phyloP scores from a whole-genome alignment of 2,329 filamentous ascomycete species.

The Lachnellula cervina region DNA sequence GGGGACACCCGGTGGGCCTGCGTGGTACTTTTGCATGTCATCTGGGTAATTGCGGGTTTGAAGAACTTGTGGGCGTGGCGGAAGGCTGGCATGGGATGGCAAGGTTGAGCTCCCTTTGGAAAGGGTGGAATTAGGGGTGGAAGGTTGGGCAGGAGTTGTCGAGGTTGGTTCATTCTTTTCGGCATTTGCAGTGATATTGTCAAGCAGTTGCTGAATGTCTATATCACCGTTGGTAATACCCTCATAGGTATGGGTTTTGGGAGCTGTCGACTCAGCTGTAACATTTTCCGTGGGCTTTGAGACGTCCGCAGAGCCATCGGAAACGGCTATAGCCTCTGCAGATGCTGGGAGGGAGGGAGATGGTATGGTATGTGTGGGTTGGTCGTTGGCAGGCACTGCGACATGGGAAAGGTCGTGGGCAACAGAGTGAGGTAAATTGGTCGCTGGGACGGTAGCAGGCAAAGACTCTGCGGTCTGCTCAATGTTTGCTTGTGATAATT shows the following conservation, averaged over 20 bases:
- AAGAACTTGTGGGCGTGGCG: slow-evolving; percentile 32
- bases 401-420: slow-evolving; percentile 14
- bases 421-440: slow-evolving; percentile 13
- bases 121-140: slow-evolving; percentile 17
- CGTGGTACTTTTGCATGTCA: slow-evolving; percentile 31
- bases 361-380: slow-evolving; percentile 19
- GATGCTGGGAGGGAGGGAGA: slow-evolving; percentile 12
- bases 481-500: slow-evolving; percentile 28
- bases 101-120: slow-evolving; percentile 24
- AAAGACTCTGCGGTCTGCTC: slow-evolving; percentile 24
- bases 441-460: slow-evolving; percentile 22
- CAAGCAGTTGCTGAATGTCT: slow-evolving; percentile 34
- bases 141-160: slow-evolving; percentile 17
- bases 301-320: slow-evolving; percentile 16
- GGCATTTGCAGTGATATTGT: slow-evolving; percentile 35
- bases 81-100: slow-evolving; percentile 32
- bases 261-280: slow-evolving; percentile 15
- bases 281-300: slow-evolving; percentile 3
- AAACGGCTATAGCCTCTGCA: slow-evolving; percentile 8
- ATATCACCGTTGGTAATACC: slow-evolving; percentile 29
- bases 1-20: slow-evolving; percentile 23
- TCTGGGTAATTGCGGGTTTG: slow-evolving; percentile 25
- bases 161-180: slow-evolving; percentile 28
- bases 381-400: slow-evolving; percentile 13
- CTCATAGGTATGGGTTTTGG: slow-evolving; percentile 23